Conservation (phyloP, 768 basidiomycete genomes). For the Lyophyllum shimeji region DNA sequence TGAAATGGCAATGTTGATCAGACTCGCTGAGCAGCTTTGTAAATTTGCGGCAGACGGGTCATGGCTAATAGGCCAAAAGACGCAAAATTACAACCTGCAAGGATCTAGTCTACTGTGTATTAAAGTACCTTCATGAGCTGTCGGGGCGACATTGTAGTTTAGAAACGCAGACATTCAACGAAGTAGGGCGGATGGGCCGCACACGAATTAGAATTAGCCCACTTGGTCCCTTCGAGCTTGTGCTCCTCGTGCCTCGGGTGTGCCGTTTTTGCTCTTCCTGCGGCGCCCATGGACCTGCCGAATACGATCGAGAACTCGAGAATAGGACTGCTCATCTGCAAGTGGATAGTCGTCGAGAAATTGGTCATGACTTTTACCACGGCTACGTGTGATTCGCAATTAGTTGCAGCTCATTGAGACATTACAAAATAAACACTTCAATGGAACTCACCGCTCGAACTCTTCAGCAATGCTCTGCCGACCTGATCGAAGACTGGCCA, state of each 20-base stretch:
- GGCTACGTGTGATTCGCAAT: neutral
- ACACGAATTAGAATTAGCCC: no score
- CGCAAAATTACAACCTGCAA: no score
- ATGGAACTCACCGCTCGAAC: neutral
- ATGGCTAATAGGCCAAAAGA: no score
- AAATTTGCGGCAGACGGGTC: no score
- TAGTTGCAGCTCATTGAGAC: neutral
- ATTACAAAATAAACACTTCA: neutral
- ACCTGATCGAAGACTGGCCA: neutral
- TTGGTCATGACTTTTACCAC: neutral
- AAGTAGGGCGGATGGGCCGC: no score
- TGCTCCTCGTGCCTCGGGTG: neutral
- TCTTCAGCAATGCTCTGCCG: neutral
- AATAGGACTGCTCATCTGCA: neutral
- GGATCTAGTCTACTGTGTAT: no score
- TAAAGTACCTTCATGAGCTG: no score
- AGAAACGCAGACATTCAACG: no score
- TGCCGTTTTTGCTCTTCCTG: neutral
- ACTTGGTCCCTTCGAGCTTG: no score
- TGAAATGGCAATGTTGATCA: no score
- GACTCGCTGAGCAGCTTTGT: no score
- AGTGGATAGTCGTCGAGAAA: neutral
- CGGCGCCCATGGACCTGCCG: neutral
- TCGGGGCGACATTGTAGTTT: no score
- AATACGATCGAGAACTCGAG: neutral